Percentiles rank a stretch among this genome's conserved stretches.
Evolutionary conservation across 139 green algal genomes (phyloP).

Genomic region (Penium margaritaceum): DNA sequence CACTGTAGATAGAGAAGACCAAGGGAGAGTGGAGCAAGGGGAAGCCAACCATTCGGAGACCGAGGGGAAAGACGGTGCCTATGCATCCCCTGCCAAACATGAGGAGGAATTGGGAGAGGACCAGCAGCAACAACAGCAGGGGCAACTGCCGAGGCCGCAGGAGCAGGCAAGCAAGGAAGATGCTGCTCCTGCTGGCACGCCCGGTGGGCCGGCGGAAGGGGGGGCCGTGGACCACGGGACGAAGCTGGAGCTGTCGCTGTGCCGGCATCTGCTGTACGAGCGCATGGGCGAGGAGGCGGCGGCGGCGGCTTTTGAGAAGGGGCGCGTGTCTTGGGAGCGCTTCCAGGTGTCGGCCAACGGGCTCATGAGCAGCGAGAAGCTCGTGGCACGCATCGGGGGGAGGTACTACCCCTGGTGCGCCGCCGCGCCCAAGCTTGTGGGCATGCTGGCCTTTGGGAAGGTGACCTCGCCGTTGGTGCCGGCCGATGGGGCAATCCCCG

Average conservation of each 20-base stretch:
- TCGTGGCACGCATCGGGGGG: slow-evolving; percentile 28
- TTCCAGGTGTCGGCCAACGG: background rate
- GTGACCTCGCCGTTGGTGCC: slow-evolving; percentile 13
- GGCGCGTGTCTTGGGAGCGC: slow-evolving; percentile 22
- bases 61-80: no score
- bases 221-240: no score
- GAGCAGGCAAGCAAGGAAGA: no score
- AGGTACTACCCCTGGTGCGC: slow-evolving; percentile 43
- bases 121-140: no score
- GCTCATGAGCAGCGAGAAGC: slow-evolving; percentile 26
- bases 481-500: slow-evolving; percentile 35
- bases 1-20: no score
- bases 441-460: slow-evolving; percentile 38
- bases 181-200: no score
- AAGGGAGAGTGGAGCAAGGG: no score
- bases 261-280: slow-evolving; percentile 30
- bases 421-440: slow-evolving; percentile 18
- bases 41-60: no score
- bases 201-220: no score
- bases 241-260: slow-evolving; percentile 45
- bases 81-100: no score
- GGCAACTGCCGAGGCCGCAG: no score
- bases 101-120: no score
- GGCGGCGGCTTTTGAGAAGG: slow-evolving; percentile 21
- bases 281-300: slow-evolving; percentile 34